Base-by-base conservation (phyloP, 2,329 filamentous ascomycete species). In the Parastagonospora avenae region DNA sequence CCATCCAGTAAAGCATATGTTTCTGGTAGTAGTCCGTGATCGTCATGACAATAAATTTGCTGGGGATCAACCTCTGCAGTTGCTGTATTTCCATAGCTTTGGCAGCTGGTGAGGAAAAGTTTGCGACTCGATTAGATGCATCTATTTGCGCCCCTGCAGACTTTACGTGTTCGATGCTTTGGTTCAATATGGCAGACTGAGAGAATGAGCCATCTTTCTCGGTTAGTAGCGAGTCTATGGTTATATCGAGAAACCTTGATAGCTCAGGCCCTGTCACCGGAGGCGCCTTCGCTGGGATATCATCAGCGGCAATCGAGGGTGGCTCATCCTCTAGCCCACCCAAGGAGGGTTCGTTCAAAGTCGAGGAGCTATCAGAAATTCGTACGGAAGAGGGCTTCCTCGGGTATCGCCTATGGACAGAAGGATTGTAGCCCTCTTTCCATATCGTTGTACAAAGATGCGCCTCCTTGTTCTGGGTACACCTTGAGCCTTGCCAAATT, bases 1-100 rank as follows among this genome's bases (percentile, higher is more conserved):
- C 73, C 16, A 67, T 68, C 74, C 75, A 78, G 35, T 68, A 71
- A 0, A 74, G 58, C 44, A 78, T 59, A 43, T 62, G 73, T 4
- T 70, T 51, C 39, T 70, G 69, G 51, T 78, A 75, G 48, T 76
- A 78, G 11, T 73, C 60, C 8, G 72, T 63, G 27, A 78, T 71
- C 2, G 49, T 45, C 4, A 64, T 14, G 4, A 70, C 49, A 19
- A 66, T 62, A 0, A 61, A 47, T 30, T 58, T 63, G 2, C 48
- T 40, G 7, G 71, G 76, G 24, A 78, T 59, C n/a, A 77, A 57
- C 2, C 73, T 64, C 46, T 76, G 74, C 15, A 77, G 57, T 19
- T 72, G 59, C 30, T 60, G 57, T 3, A 59, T 40, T 41, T 72
- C 68, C 5, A 62, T 60, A 4, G 58, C 52, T 37, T 59, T 58